Conservation (phyloP, 805 yeast genomes). For the Ogataea thermomethanolica region DNA sequence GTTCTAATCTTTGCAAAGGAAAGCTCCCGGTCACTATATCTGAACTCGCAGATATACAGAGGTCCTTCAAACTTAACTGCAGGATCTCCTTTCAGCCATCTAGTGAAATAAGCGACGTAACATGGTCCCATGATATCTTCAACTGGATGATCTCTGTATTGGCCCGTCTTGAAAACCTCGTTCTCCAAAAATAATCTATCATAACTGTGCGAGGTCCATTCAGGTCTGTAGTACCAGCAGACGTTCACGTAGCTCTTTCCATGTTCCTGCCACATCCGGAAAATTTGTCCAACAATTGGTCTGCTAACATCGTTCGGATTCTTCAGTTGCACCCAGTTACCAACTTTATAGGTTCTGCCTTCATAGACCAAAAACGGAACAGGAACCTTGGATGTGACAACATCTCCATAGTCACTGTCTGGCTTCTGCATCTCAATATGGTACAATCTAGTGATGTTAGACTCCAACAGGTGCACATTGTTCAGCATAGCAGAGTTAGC, state of each 20-base stretch:
- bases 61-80: constrained; percentile 76
- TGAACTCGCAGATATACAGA: constrained; percentile 88
- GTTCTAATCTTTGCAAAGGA: constrained; percentile 93
- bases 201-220: constrained; percentile 91
- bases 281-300: constrained; percentile 92
- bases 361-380: constrained; percentile 78
- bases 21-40: constrained; percentile 88
- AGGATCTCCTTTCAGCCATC: constrained; percentile 94
- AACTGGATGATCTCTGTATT: constrained; percentile 88
- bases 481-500: constrained; percentile 54
- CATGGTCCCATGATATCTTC: constrained; percentile 91
- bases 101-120: constrained; percentile 89
- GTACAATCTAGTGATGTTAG: constrained; percentile 51
- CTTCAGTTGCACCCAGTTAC: constrained; percentile 89
- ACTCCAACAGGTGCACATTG: constrained; percentile 63
- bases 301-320: constrained; percentile 85
- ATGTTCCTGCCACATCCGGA: constrained; percentile 91
- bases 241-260: constrained; percentile 82
- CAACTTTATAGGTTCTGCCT: constrained; percentile 74
- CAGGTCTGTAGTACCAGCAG: constrained; percentile 98
- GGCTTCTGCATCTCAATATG: constrained; percentile 76
- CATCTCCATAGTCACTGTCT: constrained; percentile 67
- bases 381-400: constrained; percentile 52
- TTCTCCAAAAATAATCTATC: constrained; percentile 88
- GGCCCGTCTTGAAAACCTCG: constrained; percentile 96